Percentiles rank a stretch among this genome's conserved stretches.
Conservation (phyloP, 805 yeast species). For the Yamadazyma philogaea region DNA sequence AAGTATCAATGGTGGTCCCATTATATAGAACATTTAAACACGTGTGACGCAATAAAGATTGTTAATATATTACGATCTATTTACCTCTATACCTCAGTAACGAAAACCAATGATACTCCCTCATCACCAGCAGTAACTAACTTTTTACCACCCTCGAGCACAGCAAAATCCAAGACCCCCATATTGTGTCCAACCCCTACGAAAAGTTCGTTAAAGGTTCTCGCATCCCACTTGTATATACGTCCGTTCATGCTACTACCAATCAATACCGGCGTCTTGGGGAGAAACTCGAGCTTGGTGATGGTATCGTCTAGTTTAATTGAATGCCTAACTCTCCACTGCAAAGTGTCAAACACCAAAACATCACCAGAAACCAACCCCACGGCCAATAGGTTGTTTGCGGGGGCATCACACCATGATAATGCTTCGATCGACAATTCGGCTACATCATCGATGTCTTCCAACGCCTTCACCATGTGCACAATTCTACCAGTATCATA, state of each 20-base stretch:
- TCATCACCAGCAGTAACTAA: constrained; percentile 95
- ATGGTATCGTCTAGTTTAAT: constrained; percentile 71
- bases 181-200: constrained; percentile 88
- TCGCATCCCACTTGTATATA: constrained; percentile 82
- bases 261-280: constrained; percentile 54
- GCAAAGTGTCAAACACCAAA: constrained; percentile 73
- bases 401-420: constrained; percentile 63
- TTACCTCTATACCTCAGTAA: constrained; percentile 7
- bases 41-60: too few relatives aligned
- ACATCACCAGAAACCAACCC: constrained; percentile 90
- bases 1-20: too few relatives aligned
- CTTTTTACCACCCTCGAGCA: constrained; percentile 62
- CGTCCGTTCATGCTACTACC: constrained; percentile 84
- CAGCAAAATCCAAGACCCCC: constrained; percentile 86
- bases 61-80: not conserved
- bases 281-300: constrained; percentile 71
- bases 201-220: constrained; percentile 76
- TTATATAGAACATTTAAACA: not conserved
- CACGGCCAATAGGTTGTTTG: constrained; percentile 63
- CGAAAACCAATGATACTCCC: constrained; percentile 80
- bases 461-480: constrained; percentile 62
- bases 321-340: constrained; percentile 81
- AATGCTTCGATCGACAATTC: constrained; percentile 56
- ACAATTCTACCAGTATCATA: constrained; percentile 69
- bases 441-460: constrained; percentile 44